These are phyloP conservation scores for Rhodotorula sp. DNA, from an alignment of 1,284 basidiomycete genomes.

Conservation along the genomic window DNA sequence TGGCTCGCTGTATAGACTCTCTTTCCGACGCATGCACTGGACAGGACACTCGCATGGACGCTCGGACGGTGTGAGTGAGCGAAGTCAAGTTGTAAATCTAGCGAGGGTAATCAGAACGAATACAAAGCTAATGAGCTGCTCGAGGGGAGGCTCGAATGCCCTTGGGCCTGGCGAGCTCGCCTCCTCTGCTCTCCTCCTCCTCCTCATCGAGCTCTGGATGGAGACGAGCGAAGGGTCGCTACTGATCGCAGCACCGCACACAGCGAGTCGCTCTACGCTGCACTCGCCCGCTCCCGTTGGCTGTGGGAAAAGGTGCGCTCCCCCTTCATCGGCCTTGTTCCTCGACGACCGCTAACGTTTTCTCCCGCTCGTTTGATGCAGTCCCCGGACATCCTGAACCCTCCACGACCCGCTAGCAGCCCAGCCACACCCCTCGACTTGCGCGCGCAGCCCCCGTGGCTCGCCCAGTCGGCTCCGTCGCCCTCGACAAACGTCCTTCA, in stretches of 20 bases:
- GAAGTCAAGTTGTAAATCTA: too few species aligned
- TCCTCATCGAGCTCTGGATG: not conserved
- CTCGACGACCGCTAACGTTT: not conserved
- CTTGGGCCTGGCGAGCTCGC: not conserved
- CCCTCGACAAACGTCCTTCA: not conserved
- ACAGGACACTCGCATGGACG: too few species aligned
- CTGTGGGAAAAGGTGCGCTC: slow-evolving; percentile 36
- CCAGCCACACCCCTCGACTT: not conserved
- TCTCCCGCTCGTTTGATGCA: not conserved
- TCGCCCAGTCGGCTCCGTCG: not conserved
- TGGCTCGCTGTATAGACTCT: too few species aligned
- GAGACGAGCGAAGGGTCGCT: slow-evolving; percentile 34
- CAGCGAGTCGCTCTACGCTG: slow-evolving; percentile 1
- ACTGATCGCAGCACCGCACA: slow-evolving; percentile 28
- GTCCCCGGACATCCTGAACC: slow-evolving; percentile 25
- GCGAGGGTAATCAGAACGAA: too few species aligned
- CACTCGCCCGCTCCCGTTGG: slow-evolving; percentile 5
- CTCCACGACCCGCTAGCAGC: slow-evolving; percentile 2
- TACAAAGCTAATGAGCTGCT: too few species aligned
- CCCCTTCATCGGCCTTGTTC: not conserved
- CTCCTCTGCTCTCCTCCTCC: not conserved
- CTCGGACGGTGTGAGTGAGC: too few species aligned
- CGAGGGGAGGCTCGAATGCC: not conserved
- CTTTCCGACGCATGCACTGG: too few species aligned
- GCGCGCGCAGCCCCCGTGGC: not conserved